These are phyloP conservation scores for Suhomyces sp. DNA, from an alignment of 805 yeast species.

Conservation along the genomic window DNA sequence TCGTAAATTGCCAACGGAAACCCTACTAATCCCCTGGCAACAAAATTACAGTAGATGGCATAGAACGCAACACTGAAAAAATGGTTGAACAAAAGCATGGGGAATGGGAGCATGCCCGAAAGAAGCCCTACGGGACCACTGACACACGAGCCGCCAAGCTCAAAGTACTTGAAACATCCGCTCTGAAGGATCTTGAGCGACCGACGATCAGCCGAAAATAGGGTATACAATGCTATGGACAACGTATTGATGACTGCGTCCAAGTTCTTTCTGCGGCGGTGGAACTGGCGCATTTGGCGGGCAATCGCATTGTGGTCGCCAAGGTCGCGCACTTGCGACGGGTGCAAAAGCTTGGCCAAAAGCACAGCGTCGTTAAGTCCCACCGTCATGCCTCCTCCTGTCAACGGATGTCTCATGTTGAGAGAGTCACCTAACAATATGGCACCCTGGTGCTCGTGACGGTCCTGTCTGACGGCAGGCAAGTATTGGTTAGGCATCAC, in stretches of 20 bases:
- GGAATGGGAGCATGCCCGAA: conserved; percentile 76
- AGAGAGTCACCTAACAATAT: conserved; percentile 88
- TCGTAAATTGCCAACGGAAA: conserved; percentile 72
- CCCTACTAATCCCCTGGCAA: conserved; percentile 59
- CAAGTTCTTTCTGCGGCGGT: conserved; percentile 69
- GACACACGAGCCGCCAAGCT: conserved; percentile 78
- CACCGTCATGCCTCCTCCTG: conserved; percentile 99
- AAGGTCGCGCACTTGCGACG: conserved; percentile 52
- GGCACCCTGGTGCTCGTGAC: conserved; percentile 59
- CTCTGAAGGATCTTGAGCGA: conserved; percentile 68
- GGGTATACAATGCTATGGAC: conserved; percentile 82
- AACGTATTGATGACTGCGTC: conserved; percentile 86
- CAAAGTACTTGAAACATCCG: conserved; percentile 88
- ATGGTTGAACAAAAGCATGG: conserved; percentile 72
- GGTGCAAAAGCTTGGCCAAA: conserved; percentile 60
- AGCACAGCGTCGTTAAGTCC: conserved; percentile 83
- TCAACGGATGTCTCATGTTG: conserved; percentile 96
- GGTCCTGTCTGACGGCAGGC: conserved; percentile 66
- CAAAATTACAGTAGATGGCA: conserved; percentile 67
- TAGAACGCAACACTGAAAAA: conserved; percentile 90
- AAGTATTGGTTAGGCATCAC: conserved; percentile 94
- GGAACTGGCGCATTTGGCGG: conserved; percentile 63
- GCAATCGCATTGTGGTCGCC: conserved; percentile 55
- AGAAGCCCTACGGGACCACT: conserved; percentile 78
- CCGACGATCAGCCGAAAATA: conserved; percentile 81